Conservation (phyloP, 192 early-diverging fungal species). For the Coemansia sp. region DNA sequence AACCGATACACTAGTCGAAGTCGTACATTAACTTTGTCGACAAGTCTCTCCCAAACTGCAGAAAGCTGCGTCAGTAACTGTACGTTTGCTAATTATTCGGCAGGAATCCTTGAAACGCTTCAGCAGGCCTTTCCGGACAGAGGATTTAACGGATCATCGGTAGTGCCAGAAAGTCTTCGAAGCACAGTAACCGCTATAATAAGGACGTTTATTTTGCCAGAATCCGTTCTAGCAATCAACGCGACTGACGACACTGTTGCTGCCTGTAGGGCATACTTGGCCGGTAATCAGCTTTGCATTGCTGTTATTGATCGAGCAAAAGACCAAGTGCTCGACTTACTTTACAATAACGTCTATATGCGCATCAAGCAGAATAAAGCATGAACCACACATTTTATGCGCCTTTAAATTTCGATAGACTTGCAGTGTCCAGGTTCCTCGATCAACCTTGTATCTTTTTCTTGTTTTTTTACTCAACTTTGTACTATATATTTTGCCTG, state of each 20-base stretch:
- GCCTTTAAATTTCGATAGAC: not conserved
- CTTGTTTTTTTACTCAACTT: not conserved
- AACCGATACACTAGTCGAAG: not conserved
- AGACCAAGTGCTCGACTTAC: conserved; percentile 26
- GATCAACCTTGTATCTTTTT: not conserved
- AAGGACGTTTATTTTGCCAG: conserved; percentile 32
- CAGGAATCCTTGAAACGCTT: conserved; percentile 24
- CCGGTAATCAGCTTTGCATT: conserved; percentile 17
- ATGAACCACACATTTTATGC: not conserved
- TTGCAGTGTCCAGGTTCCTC: not conserved
- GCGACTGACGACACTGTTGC: conserved; percentile 7
- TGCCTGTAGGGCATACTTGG: conserved; percentile 12
- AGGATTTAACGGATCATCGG: conserved; percentile 7
- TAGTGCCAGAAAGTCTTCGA: conserved; percentile 19
- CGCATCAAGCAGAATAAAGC: conserved; percentile 6
- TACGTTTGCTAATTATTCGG: not conserved
- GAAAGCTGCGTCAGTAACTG: too few species aligned
- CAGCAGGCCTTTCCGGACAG: conserved; percentile 16
- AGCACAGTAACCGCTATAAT: conserved; percentile 19
- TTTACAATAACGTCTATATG: conserved; percentile 42
- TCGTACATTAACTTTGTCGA: too few species aligned
- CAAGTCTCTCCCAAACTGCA: too few species aligned
- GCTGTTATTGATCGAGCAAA: conserved; percentile 24
- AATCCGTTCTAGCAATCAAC: conserved; percentile 34
- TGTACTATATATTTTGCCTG: not conserved